Evolutionary conservation across 2,329 filamentous ascomycete species (phyloP).

Genomic region (Penicillium expansum): DNA sequence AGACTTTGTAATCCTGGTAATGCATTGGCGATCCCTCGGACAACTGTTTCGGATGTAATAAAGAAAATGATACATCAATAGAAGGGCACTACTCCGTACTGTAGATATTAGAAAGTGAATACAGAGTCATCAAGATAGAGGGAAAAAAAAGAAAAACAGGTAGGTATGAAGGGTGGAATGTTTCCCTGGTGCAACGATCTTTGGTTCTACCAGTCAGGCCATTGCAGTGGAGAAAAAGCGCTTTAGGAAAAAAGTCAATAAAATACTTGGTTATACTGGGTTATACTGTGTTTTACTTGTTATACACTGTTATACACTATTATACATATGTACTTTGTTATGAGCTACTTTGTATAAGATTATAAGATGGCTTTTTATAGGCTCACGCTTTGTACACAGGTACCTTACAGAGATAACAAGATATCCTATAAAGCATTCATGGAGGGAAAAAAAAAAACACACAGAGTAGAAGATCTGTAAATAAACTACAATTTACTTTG

Average conservation of each 20-base stretch:
- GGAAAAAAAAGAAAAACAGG: too few species aligned
- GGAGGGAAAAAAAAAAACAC: neutral
- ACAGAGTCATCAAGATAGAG: too few species aligned
- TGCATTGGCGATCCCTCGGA: neutral
- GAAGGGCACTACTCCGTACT: neutral
- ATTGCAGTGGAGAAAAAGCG: neutral
- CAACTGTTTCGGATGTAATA: neutral
- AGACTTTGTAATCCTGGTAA: neutral
- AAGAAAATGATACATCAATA: neutral
- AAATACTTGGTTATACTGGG: too few species aligned
- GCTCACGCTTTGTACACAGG: neutral
- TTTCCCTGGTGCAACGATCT: neutral
- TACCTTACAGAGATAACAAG: neutral
- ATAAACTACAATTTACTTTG: neutral
- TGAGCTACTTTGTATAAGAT: neutral
- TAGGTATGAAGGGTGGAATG: slow-evolving; percentile 10
- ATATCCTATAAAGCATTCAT: neutral
- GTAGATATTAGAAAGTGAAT: too few species aligned
- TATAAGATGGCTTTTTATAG: neutral
- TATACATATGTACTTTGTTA: neutral
- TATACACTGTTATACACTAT: neutral
- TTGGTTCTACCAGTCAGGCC: neutral
- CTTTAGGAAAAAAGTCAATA: slow-evolving; percentile 8
- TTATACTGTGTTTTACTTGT: too few species aligned
- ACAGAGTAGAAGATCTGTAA: neutral